A percentile compares a stretch with the other conserved stretches of the same genome.
Evolutionary conservation across 2,329 filamentous ascomycete genomes (phyloP).

Genomic region (Zarea fungicola): DNA sequence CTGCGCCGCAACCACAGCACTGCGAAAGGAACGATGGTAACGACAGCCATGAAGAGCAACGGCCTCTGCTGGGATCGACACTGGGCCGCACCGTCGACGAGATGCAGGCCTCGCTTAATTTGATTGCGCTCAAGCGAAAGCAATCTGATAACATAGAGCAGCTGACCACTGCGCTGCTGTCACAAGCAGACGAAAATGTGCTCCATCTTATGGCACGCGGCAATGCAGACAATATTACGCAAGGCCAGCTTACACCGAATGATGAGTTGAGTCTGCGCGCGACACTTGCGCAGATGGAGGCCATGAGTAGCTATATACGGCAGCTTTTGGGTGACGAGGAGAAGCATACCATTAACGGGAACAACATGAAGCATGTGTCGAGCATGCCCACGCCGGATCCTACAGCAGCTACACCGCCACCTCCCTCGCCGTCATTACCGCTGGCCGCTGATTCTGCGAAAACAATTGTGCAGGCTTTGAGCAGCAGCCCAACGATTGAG

Average conservation of each 20-base stretch:
- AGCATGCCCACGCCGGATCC: constrained; percentile 14
- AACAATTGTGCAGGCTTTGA: too few species aligned
- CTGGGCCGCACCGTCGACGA: constrained; percentile 48
- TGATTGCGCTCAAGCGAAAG: constrained; percentile 52
- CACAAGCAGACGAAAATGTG: constrained; percentile 44
- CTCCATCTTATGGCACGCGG: constrained; percentile 45
- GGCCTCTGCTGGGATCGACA: constrained; percentile 27
- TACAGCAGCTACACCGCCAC: constrained; percentile 11
- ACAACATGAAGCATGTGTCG: constrained; percentile 5
- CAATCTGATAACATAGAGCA: constrained; percentile 44
- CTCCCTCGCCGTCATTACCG: neutral
- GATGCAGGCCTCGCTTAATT: constrained; percentile 61
- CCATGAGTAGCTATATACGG: constrained; percentile 38
- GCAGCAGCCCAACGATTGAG: constrained; percentile 24
- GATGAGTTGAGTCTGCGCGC: constrained; percentile 43
- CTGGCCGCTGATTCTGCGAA: too few species aligned
- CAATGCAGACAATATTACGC: constrained; percentile 38
- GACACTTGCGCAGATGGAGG: constrained; percentile 43
- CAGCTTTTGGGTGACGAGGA: constrained; percentile 32
- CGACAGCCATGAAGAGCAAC: too few species aligned
- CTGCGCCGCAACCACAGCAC: constrained; percentile 18
- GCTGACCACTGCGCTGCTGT: constrained; percentile 57
- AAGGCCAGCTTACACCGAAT: constrained; percentile 32
- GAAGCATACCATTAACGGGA: constrained; percentile 8
- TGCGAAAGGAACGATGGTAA: constrained; percentile 16